Evolutionary conservation across 1,139 yeast species (phyloP), one percentile per base, ranked within the genome.

Genomic region (Scheffersomyces cryptocercus): DNA sequence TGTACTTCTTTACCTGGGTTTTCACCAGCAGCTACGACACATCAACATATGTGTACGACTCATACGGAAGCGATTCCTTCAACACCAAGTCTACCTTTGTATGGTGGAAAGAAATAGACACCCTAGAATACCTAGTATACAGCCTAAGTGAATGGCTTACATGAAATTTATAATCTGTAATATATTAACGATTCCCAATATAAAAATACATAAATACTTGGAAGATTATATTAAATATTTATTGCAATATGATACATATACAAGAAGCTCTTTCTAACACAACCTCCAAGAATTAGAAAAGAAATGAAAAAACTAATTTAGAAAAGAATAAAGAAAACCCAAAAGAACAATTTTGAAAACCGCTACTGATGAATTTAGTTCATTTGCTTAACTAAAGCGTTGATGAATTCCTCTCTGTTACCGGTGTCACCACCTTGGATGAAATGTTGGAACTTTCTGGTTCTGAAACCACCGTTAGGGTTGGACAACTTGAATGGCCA

Each of bases 401-500:
- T 93, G 81, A 93, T 93, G 89, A 82, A 86, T 71, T 91, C 88
- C 81, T 93, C 99, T 80, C 98, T 90, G 96, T 93, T 91, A 85
- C 99, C 99, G 75, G 91, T 83, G 80, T 97, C 88, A 84, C 99
- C 99, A 82, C 99, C 98, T 83, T 91, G 97, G 84, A 93, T 88
- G 75, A 88, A 93, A 82, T 93, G 99, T 84, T 85, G 86, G 96
- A 93, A 93, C 85, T 93, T 93, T 87, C 98, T 90, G 61, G 90
- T 88, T 81, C 97, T 96, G 98, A 97, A 93, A 77, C 99, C 99
- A 76, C 99, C 99, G 74, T 84, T 84, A 74, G 99, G 99, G 86
- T 89, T 90, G 67, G 98, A 90, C 73, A 93, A 87, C 85, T 91
- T 88, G 96, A 93, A 93, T 79, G 99, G 99, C 97, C 98, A 93